phyloP scores from a whole-genome alignment of 768 basidiomycete genomes.

The Suillus subaureus region DNA sequence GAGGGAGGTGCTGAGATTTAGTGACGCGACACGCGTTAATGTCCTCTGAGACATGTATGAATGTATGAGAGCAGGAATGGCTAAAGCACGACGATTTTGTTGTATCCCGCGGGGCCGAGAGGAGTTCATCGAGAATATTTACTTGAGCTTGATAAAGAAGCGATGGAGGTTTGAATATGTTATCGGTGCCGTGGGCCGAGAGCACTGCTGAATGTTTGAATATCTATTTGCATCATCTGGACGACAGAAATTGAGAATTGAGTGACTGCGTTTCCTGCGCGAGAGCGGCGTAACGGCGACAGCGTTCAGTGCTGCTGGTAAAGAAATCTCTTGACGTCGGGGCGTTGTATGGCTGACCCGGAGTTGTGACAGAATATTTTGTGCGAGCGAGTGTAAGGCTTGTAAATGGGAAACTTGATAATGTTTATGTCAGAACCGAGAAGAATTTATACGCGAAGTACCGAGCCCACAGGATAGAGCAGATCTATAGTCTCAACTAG shows the following conservation, averaged over 20 bases:
- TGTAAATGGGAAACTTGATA: too few species aligned
- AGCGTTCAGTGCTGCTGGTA: neutral
- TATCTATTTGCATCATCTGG: neutral
- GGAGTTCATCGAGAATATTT: neutral
- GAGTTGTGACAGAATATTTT: conserved; percentile 66
- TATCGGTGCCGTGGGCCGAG: neutral
- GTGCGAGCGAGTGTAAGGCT: too few species aligned
- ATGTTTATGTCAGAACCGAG: too few species aligned
- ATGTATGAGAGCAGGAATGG: neutral
- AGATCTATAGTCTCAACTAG: too few species aligned
- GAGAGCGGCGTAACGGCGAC: too few species aligned
- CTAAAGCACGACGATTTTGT: neutral
- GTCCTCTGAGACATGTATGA: neutral
- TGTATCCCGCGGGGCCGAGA: neutral
- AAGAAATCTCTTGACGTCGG: too few species aligned
- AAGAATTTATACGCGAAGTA: too few species aligned
- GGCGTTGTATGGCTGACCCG: too few species aligned
- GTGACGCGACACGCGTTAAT: too few species aligned
- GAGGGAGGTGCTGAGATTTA: neutral
- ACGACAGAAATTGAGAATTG: neutral
- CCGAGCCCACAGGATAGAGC: too few species aligned
- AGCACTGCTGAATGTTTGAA: neutral
- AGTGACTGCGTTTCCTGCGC: too few species aligned
- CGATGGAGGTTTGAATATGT: neutral
- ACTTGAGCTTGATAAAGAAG: neutral